These are phyloP conservation scores for Trichomonascus vanleenenianus DNA, from an alignment of 805 yeast genomes.

Conservation along the genomic window DNA sequence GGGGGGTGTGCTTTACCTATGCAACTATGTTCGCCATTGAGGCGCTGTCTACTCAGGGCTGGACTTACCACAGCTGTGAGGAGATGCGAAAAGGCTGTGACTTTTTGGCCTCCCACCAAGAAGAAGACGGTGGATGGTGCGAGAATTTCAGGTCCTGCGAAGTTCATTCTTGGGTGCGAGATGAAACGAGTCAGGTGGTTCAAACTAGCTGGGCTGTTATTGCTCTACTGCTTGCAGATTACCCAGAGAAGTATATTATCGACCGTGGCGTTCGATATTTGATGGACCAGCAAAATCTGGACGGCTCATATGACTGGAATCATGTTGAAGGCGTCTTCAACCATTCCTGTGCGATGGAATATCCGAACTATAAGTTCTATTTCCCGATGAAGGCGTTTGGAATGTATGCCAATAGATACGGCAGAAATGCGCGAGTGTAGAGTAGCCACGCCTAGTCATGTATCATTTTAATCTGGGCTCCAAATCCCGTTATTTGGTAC, in stretches of 20 bases:
- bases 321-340: constrained; percentile 94
- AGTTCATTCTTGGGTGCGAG: constrained; percentile 63
- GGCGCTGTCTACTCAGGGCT: constrained; percentile 68
- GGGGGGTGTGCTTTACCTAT: constrained; percentile 96
- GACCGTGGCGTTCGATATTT: constrained; percentile 54
- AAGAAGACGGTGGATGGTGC: constrained; percentile 95
- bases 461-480: too few relatives aligned
- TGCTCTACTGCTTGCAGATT: constrained; percentile 70
- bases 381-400: constrained; percentile 94
- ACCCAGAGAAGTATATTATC: constrained; percentile 62
- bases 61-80: constrained; percentile 51
- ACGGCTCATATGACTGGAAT: constrained; percentile 84
- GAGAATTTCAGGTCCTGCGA: constrained; percentile 91
- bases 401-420: constrained; percentile 36
- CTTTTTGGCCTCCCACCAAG: constrained; percentile 66
- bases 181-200: constrained; percentile 57
- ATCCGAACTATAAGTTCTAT: constrained; percentile 83
- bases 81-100: constrained; percentile 74
- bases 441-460: background rate
- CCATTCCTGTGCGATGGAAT: constrained; percentile 89
- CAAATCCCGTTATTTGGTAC: too few relatives aligned
- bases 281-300: constrained; percentile 53
- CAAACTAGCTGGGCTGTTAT: constrained; percentile 92
- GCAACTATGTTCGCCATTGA: constrained; percentile 98
- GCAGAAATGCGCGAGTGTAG: constrained; percentile 2